Conservation (phyloP, 306 rosid genomes). For the Spatholobus suberectus region DNA sequence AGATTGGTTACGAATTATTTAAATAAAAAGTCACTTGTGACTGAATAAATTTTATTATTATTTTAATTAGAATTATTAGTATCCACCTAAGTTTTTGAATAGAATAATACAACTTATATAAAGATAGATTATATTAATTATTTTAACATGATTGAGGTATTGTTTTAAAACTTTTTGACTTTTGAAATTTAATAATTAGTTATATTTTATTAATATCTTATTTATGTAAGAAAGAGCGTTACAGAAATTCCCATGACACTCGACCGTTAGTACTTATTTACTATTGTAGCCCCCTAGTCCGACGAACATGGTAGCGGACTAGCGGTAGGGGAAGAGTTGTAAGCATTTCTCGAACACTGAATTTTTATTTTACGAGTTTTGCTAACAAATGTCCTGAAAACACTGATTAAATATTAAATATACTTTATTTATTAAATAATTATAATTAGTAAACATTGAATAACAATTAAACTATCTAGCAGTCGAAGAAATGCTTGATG, state of each 20-base stretch:
- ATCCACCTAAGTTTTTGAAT: too few species aligned
- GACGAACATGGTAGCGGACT: background rate
- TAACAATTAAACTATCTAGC: background rate
- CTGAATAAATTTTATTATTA: too few species aligned
- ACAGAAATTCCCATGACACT: background rate
- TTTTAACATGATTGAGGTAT: too few species aligned
- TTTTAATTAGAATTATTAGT: too few species aligned
- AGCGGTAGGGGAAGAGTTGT: background rate
- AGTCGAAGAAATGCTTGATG: background rate
- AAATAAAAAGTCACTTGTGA: too few species aligned
- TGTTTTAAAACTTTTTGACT: too few species aligned
- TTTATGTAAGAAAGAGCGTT: too few species aligned
- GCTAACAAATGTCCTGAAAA: background rate
- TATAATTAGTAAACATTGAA: background rate
- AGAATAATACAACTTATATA: too few species aligned
- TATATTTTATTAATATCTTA: too few species aligned
- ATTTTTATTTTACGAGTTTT: background rate
- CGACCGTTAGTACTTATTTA: background rate
- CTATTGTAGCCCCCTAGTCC: background rate
- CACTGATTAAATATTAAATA: background rate
- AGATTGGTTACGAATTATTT: too few species aligned
- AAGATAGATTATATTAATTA: too few species aligned
- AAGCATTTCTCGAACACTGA: background rate
- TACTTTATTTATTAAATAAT: background rate
- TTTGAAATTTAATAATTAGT: too few species aligned